A percentile compares a stretch with the other conserved stretches of the same genome.
Conservation (phyloP, 1,284 basidiomycete species). For the Pseudozyma sp. region DNA sequence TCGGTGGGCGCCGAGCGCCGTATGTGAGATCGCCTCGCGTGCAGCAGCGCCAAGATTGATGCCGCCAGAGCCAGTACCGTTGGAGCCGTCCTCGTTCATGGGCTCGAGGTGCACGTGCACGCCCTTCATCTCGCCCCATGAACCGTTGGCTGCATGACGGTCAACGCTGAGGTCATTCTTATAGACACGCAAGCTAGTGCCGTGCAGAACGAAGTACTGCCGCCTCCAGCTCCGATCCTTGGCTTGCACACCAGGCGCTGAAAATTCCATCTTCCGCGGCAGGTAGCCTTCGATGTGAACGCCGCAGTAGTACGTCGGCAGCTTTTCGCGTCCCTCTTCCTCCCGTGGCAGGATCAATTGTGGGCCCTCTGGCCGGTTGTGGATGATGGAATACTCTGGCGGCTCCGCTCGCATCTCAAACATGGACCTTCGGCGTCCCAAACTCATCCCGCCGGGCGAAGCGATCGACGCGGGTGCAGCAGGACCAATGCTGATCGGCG, state of each 20-base stretch:
- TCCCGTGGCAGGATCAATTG: constrained; percentile 59
- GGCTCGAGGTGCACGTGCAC: constrained; percentile 59
- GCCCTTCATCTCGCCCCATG: constrained; percentile 68
- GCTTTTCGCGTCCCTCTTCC: constrained; percentile 80
- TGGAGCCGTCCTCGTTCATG: constrained; percentile 57
- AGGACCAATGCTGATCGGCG: constrained; percentile 26
- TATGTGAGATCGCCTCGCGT: constrained; percentile 46
- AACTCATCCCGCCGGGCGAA: constrained; percentile 24
- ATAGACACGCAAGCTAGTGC: constrained; percentile 88
- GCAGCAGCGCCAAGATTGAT: constrained; percentile 42
- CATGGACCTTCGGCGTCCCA: constrained; percentile 61
- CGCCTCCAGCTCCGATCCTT: constrained; percentile 91
- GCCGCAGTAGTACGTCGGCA: constrained; percentile 86
- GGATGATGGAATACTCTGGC: constrained; percentile 63
- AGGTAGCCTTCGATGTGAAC: constrained; percentile 87
- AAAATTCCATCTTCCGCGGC: constrained; percentile 95
- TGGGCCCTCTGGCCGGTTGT: constrained; percentile 58
- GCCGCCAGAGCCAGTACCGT: constrained; percentile 26
- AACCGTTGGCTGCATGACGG: constrained; percentile 65
- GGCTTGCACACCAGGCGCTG: constrained; percentile 83
- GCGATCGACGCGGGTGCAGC: constrained; percentile 29
- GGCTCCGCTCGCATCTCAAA: constrained; percentile 61
- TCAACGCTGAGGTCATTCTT: constrained; percentile 71
- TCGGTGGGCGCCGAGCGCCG: constrained; percentile 25
- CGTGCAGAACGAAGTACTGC: constrained; percentile 89